phyloP scores from a whole-genome alignment of 352 stramenopile species.

The Phytophthora cactorum region DNA sequence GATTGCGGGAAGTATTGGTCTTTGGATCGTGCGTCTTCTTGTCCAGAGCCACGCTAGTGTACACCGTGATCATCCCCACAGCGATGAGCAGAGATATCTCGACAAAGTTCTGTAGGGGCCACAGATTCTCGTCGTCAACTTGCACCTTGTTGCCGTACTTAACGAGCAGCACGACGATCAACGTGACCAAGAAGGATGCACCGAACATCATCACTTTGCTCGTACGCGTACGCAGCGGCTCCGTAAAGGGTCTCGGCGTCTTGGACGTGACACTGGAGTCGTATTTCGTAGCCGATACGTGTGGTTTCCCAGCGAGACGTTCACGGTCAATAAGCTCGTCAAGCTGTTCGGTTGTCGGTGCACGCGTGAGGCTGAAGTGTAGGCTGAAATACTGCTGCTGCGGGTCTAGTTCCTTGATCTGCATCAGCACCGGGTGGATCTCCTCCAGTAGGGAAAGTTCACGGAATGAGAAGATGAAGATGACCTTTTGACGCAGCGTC shows the following conservation, averaged over 20 bases:
- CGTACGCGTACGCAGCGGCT: conserved; percentile 33
- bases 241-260: conserved; percentile 31
- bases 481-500: conserved; percentile 32
- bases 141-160: conserved; percentile 40
- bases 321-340: conserved; percentile 34
- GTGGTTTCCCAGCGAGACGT: conserved; percentile 15
- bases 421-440: conserved; percentile 43
- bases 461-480: conserved; percentile 55
- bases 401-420: conserved; percentile 41
- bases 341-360: conserved; percentile 24
- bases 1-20: not conserved
- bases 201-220: conserved; percentile 32
- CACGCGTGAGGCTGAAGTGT: conserved; percentile 44
- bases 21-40: conserved; percentile 5
- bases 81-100: conserved; percentile 33
- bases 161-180: conserved; percentile 42
- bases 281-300: conserved; percentile 13
- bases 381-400: conserved; percentile 29
- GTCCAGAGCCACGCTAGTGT: conserved; percentile 15
- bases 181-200: conserved; percentile 21
- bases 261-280: conserved; percentile 9
- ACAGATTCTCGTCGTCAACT: conserved; percentile 31
- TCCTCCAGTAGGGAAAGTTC: conserved; percentile 50
- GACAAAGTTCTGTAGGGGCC: conserved; percentile 61
- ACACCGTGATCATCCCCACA: conserved; percentile 17